These are phyloP conservation scores for Pleurotus cornucopiae DNA, from an alignment of 768 basidiomycete species.

Conservation along the genomic window DNA sequence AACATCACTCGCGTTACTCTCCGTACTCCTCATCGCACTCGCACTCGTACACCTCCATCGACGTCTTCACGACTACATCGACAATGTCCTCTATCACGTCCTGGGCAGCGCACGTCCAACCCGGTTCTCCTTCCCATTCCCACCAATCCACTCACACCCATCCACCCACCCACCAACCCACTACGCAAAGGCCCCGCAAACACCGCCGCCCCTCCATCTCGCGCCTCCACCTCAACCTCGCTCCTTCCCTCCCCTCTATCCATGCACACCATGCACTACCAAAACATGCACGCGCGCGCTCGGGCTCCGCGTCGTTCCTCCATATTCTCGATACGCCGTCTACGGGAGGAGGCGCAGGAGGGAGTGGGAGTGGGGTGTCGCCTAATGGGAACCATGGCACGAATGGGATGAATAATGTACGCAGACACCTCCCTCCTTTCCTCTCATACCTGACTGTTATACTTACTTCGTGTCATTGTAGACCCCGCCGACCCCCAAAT, in stretches of 20 bases:
- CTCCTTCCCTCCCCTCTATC: not conserved
- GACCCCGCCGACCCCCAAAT: not conserved
- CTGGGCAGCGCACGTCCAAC: slow-evolving; percentile 62
- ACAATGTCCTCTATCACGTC: slow-evolving; percentile 19
- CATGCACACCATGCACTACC: not conserved
- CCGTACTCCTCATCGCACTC: no score
- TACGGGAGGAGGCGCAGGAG: slow-evolving; percentile 17
- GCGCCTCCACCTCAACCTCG: slow-evolving; percentile 3
- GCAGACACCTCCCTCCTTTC: not conserved
- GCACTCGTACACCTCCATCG: no score
- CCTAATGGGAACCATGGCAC: not conserved
- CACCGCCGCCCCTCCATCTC: slow-evolving; percentile 27
- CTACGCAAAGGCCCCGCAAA: not conserved
- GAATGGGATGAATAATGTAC: not conserved
- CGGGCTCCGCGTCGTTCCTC: slow-evolving; percentile 39
- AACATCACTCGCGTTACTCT: no score
- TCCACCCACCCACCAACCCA: slow-evolving; percentile 20
- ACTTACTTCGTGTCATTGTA: no score
- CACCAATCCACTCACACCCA: no score
- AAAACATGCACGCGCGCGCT: slow-evolving; percentile 23
- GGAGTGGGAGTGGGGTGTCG: not conserved
- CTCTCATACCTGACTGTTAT: no score
- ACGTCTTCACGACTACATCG: no score
- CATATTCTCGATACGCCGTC: slow-evolving; percentile 40
- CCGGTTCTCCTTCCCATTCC: slow-evolving; percentile 29